Percentiles rank a stretch among this genome's conserved stretches.
Conservation (phyloP, 768 basidiomycete genomes). For the Gloeostereum incarnatum region DNA sequence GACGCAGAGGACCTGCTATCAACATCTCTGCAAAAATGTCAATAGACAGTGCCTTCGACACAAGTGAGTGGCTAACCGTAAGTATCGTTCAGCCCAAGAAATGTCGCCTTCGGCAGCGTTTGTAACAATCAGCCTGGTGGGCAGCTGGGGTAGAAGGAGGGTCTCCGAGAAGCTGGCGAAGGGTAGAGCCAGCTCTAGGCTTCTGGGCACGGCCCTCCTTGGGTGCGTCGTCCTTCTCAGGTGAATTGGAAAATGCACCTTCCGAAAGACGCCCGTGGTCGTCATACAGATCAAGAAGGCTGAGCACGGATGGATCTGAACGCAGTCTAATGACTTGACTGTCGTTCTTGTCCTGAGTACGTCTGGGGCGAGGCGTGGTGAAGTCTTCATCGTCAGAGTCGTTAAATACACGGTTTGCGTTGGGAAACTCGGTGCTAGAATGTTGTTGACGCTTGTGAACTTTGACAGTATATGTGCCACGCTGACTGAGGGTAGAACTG, state of each 20-base stretch:
- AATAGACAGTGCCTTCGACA: neutral
- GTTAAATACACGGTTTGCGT: conserved; percentile 37
- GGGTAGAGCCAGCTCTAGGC: conserved; percentile 58
- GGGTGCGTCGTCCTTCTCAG: conserved; percentile 20
- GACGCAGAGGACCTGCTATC: conserved; percentile 36
- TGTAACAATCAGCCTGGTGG: conserved; percentile 12
- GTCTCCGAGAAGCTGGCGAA: conserved; percentile 63
- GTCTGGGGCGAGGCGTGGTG: conserved; percentile 14
- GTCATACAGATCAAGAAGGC: conserved; percentile 65
- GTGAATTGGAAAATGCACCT: conserved; percentile 56
- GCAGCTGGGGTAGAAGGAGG: conserved; percentile 23
- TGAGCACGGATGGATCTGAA: conserved; percentile 73
- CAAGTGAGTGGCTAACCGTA: conserved; percentile 36
- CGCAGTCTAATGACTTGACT: conserved; percentile 51
- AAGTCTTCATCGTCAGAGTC: conserved; percentile 12
- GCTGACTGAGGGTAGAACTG: conserved; percentile 38
- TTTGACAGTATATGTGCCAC: conserved; percentile 66
- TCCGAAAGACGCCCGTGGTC: conserved; percentile 56
- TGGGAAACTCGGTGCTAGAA: conserved; percentile 56
- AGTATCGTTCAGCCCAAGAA: conserved; percentile 74
- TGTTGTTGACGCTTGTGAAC: conserved; percentile 54
- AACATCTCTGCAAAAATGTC: conserved; percentile 33
- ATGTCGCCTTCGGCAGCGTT: conserved; percentile 57
- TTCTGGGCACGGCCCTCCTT: conserved; percentile 42
- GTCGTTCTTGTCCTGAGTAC: conserved; percentile 30